Conservation (phyloP, 768 basidiomycete genomes). For the Fomitopsis pulvina region DNA sequence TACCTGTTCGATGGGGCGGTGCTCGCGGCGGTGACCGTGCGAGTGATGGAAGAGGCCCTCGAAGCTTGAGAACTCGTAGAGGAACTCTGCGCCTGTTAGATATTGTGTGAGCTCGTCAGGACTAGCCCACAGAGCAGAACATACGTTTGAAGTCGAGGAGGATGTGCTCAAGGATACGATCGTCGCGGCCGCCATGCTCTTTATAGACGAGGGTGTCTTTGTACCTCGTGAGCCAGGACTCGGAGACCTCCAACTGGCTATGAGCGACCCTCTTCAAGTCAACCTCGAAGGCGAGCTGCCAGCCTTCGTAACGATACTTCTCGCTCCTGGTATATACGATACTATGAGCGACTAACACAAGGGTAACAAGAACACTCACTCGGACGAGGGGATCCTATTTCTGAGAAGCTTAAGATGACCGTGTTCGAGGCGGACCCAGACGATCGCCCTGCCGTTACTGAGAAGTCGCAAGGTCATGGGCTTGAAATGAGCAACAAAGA, state of each 20-base stretch:
- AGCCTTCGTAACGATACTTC: conserved; percentile 17
- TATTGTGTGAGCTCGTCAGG: not conserved
- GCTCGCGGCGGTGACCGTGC: conserved; percentile 2
- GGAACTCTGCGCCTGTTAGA: conserved; percentile 18
- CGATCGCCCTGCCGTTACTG: conserved; percentile 17
- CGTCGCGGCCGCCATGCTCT: conserved; percentile 5
- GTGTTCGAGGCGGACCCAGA: conserved; percentile 18
- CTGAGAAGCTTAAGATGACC: conserved; percentile 18
- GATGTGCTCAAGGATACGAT: conserved; percentile 17
- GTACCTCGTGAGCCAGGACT: conserved; percentile 9
- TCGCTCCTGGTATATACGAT: conserved; percentile 6
- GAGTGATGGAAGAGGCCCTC: conserved; percentile 12
- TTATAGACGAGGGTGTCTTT: conserved; percentile 11
- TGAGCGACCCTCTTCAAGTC: conserved; percentile 18
- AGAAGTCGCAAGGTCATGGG: conserved; percentile 18
- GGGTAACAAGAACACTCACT: conserved; percentile 2
- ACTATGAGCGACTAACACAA: not conserved
- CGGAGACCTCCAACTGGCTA: conserved; percentile 10
- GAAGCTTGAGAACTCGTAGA: conserved; percentile 21
- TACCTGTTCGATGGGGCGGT: conserved; percentile 16
- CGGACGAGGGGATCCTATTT: conserved; percentile 10
- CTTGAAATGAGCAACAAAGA: conserved; percentile 18
- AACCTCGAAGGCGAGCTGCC: conserved; percentile 25
- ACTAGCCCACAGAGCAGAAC: not conserved
- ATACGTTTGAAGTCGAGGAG: conserved; percentile 19